Evolutionary conservation across 164 flowering plant species (phyloP).

Genomic region (Liriodendron chinense): DNA sequence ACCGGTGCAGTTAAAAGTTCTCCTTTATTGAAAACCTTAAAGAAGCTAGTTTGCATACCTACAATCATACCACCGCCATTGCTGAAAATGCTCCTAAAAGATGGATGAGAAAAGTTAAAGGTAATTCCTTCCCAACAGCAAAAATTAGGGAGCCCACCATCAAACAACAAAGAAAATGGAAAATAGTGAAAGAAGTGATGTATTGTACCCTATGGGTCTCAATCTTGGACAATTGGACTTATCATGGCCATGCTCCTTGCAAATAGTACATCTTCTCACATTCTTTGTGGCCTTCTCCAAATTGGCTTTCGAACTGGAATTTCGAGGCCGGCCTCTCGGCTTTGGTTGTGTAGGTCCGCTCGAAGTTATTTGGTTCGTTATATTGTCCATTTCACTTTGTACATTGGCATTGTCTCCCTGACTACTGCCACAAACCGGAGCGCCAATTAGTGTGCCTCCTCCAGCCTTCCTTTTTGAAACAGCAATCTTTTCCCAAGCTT

Average conservation of each 20-base stretch:
- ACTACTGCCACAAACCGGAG: background rate
- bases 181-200: background rate
- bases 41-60: conserved; percentile 6
- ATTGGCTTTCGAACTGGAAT: conserved; percentile 1
- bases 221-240: conserved; percentile 9
- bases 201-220: conserved; percentile 11
- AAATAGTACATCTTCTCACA: conserved; percentile 9
- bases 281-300: conserved; percentile 6
- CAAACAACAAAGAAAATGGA: background rate
- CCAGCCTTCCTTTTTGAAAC: conserved; percentile 51
- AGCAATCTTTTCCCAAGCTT: conserved; percentile 58
- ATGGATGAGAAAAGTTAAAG: background rate
- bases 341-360: conserved; percentile 9
- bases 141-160: background rate
- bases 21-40: background rate
- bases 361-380: conserved; percentile 2
- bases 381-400: conserved; percentile 6
- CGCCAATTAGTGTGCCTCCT: background rate
- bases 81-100: conserved; percentile 4
- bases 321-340: conserved; percentile 14
- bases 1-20: background rate
- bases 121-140: background rate
- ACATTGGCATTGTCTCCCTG: conserved; percentile 3
- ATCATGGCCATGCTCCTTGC: conserved; percentile 10
- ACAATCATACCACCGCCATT: conserved; percentile 13